These are phyloP conservation scores for Amaranthus tricolor DNA, from an alignment of 179 eudicot species.

Conservation along the genomic window DNA sequence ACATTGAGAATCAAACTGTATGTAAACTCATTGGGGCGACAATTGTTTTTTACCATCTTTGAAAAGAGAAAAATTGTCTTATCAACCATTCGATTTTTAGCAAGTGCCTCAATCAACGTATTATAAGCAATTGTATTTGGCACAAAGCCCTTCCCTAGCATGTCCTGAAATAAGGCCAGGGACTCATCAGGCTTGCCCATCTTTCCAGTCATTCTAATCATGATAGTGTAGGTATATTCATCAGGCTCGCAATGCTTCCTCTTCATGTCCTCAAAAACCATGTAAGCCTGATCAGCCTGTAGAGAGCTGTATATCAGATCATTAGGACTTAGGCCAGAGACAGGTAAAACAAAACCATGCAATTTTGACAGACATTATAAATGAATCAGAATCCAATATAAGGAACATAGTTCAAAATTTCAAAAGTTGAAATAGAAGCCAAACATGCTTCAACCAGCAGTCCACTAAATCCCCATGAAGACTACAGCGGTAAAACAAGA, in stretches of 20 bases:
- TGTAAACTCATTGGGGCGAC: slow-evolving; percentile 87
- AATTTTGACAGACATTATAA: neutral
- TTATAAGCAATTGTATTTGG: slow-evolving; percentile 77
- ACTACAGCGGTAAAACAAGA: too few species aligned
- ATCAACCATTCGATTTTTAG: slow-evolving; percentile 64
- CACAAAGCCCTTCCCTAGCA: slow-evolving; percentile 65
- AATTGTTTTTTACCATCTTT: slow-evolving; percentile 75
- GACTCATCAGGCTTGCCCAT: slow-evolving; percentile 62
- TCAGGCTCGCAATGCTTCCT: slow-evolving; percentile 71
- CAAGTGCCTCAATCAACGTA: slow-evolving; percentile 76
- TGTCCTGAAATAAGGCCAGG: slow-evolving; percentile 65
- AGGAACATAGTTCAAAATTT: too few species aligned
- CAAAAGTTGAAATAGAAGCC: too few species aligned
- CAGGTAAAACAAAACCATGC: neutral
- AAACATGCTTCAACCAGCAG: too few species aligned
- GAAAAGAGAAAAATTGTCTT: slow-evolving; percentile 65
- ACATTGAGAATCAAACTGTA: slow-evolving; percentile 66
- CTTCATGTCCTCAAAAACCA: slow-evolving; percentile 79
- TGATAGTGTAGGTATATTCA: slow-evolving; percentile 84
- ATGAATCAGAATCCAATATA: neutral
- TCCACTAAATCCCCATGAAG: too few species aligned
- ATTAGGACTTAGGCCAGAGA: slow-evolving; percentile 30
- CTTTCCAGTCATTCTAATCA: slow-evolving; percentile 79
- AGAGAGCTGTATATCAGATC: slow-evolving; percentile 61
- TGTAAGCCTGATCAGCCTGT: slow-evolving; percentile 72